phyloP scores from a whole-genome alignment of 2,329 filamentous ascomycete species.

The Aspergillus sp. region DNA sequence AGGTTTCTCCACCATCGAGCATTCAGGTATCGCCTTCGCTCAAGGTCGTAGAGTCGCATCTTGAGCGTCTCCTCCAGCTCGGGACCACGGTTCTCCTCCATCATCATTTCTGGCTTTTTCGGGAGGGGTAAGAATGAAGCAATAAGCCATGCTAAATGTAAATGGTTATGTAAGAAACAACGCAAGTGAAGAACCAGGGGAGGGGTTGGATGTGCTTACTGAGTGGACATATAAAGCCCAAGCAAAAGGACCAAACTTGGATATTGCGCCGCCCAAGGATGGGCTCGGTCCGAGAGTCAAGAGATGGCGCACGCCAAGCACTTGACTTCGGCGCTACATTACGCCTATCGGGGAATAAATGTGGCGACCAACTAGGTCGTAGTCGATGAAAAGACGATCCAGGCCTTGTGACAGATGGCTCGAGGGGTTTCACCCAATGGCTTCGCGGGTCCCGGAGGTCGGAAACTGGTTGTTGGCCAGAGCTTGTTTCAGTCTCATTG shows the following conservation, averaged over 20 bases:
- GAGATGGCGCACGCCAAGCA: conserved; percentile 72
- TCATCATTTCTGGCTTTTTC: conserved; percentile 49
- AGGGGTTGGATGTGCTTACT: conserved; percentile 47
- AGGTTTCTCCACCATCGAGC: conserved; percentile 65
- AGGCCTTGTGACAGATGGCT: conserved; percentile 20
- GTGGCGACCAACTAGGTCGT: conserved; percentile 71
- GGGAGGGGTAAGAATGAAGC: conserved; percentile 74
- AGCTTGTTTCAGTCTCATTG: conserved; percentile 19
- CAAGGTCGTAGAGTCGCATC: conserved; percentile 44
- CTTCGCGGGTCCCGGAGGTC: conserved; percentile 44
- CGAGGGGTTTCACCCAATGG: conserved; percentile 41
- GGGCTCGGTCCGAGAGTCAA: conserved; percentile 64
- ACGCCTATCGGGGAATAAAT: conserved; percentile 65
- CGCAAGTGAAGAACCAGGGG: not conserved
- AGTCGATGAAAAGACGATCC: conserved; percentile 41
- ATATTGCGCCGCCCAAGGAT: conserved; percentile 67
- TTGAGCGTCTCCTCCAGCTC: conserved; percentile 47
- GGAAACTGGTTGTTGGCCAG: conserved; percentile 8
- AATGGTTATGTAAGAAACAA: conserved; percentile 11
- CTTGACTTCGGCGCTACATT: conserved; percentile 54
- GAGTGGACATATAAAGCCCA: conserved; percentile 76
- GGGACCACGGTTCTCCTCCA: conserved; percentile 51
- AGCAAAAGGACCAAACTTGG: conserved; percentile 71
- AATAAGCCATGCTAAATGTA: conserved; percentile 69
- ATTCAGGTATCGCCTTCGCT: conserved; percentile 55